Evolutionary conservation across 2,329 filamentous ascomycete genomes (phyloP).

Genomic region (Tolypocladium sp.): DNA sequence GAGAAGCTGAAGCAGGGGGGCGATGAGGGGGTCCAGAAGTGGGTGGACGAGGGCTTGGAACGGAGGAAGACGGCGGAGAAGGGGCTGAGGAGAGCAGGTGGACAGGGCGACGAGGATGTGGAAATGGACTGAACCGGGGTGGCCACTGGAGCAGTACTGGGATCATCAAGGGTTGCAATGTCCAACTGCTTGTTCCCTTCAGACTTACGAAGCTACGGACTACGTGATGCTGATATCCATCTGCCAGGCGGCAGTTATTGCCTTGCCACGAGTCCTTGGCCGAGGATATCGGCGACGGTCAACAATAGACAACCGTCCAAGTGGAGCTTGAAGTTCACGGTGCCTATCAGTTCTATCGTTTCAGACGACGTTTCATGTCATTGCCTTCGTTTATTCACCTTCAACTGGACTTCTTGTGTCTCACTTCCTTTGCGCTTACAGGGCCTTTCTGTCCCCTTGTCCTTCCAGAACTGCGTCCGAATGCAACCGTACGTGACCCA

Average conservation of each 20-base stretch:
- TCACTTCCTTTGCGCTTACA: background rate
- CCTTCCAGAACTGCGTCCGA: background rate
- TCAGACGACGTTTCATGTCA: background rate
- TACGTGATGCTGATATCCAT: background rate
- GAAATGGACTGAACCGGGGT: slow-evolving; percentile 24
- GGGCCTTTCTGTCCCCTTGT: background rate
- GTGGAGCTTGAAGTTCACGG: background rate
- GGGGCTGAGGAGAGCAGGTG: slow-evolving; percentile 17
- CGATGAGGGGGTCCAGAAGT: slow-evolving; percentile 57
- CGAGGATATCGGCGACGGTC: background rate
- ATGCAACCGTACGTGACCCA: background rate
- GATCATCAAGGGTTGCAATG: background rate
- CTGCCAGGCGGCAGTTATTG: background rate
- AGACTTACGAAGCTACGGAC: background rate
- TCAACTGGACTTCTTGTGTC: background rate
- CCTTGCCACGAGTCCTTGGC: background rate
- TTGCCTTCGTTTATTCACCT: background rate
- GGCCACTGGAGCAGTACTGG: background rate
- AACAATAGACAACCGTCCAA: background rate
- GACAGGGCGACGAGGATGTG: slow-evolving; percentile 27
- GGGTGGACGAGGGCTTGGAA: slow-evolving; percentile 60
- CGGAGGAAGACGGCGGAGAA: slow-evolving; percentile 36
- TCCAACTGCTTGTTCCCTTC: background rate
- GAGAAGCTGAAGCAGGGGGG: slow-evolving; percentile 60
- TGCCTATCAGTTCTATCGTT: background rate